Evolutionary conservation across 441 rosid genomes (phyloP).

Genomic region (Gossypium lobatum): DNA sequence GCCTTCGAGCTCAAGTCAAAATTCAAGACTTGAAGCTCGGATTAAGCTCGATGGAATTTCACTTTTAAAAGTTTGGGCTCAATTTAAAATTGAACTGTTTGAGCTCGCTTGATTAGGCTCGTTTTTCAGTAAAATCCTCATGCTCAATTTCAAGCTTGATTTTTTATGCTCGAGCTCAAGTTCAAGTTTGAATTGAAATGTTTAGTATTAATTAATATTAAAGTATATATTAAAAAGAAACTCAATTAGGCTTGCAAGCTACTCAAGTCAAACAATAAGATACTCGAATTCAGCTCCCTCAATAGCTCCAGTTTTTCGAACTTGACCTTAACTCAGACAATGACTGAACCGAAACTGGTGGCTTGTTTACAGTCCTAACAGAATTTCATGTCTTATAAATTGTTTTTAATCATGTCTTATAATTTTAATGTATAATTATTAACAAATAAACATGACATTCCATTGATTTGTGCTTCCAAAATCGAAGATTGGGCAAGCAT

Average conservation of each 20-base stretch:
- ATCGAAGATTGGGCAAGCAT: slow-evolving; percentile 72
- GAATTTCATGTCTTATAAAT: background rate
- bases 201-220: background rate
- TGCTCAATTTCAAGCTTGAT: background rate
- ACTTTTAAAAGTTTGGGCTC: background rate
- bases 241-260: background rate
- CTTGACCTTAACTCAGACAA: background rate
- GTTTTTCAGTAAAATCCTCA: background rate
- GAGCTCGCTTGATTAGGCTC: background rate
- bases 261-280: background rate
- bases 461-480: slow-evolving; percentile 11
- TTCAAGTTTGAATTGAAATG: background rate
- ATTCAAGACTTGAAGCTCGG: background rate
- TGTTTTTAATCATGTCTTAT: background rate
- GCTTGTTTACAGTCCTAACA: background rate
- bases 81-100: background rate
- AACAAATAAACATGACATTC: background rate
- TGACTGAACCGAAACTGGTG: background rate
- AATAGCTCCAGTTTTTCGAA: background rate
- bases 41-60: background rate
- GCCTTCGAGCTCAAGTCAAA: background rate
- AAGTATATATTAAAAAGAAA: background rate
- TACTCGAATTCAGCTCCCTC: background rate
- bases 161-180: background rate
- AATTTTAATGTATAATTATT: background rate